Conservation (phyloP, 768 basidiomycete species). For the Auricularia sp. region DNA sequence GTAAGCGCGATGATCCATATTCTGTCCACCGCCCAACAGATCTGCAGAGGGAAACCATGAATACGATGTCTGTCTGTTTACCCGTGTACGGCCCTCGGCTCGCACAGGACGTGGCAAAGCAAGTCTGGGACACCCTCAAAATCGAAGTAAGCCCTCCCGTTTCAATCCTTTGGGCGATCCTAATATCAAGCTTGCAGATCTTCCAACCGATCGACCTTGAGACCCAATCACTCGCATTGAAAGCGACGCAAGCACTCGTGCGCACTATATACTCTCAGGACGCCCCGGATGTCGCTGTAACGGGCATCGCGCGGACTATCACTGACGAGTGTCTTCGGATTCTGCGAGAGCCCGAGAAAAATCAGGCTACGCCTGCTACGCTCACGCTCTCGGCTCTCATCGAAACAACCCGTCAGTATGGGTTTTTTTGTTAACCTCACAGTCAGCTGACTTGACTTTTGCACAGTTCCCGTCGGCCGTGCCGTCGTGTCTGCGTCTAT, state of each 20-base stretch:
- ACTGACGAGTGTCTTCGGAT: slow-evolving; percentile 73
- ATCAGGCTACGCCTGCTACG: slow-evolving; percentile 78
- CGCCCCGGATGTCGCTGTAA: slow-evolving; percentile 25
- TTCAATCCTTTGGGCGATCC: neutral
- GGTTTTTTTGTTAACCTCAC: too few relatives aligned
- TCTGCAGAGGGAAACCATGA: slow-evolving; percentile 72
- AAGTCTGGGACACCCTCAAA: slow-evolving; percentile 86
- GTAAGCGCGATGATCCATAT: slow-evolving; percentile 26
- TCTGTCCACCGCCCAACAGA: neutral
- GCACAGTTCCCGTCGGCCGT: neutral
- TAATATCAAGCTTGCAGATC: slow-evolving; percentile 40
- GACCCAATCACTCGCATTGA: slow-evolving; percentile 67
- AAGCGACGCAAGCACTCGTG: slow-evolving; percentile 61
- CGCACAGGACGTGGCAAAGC: slow-evolving; percentile 50
- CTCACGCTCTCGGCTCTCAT: slow-evolving; percentile 73
- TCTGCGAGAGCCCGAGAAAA: slow-evolving; percentile 86
- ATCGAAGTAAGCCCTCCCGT: slow-evolving; percentile 52
- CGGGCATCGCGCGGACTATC: slow-evolving; percentile 60
- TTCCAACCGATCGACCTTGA: slow-evolving; percentile 79
- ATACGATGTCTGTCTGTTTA: slow-evolving; percentile 65
- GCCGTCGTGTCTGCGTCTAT: slow-evolving; percentile 43
- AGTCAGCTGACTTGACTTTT: neutral
- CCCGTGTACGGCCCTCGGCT: slow-evolving; percentile 70
- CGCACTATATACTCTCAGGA: slow-evolving; percentile 51
- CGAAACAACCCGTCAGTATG: slow-evolving; percentile 60